Evolutionary conservation across 2,329 filamentous ascomycete species (phyloP).

Genomic region (Xenosphaeropsis pyriputrescens): DNA sequence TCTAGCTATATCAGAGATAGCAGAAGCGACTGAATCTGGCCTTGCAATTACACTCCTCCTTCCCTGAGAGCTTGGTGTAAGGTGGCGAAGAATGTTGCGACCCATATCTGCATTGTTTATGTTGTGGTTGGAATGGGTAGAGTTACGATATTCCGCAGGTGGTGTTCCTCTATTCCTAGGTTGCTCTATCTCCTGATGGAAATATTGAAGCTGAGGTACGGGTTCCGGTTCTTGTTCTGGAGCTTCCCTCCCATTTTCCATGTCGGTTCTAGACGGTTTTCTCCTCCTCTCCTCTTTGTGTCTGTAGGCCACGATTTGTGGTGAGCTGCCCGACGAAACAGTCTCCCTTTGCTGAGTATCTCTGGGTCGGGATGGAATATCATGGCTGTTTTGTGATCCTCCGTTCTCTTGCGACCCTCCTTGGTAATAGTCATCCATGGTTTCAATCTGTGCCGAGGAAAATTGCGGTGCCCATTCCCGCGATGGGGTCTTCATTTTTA

Average conservation of each 20-base stretch:
- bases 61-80: conserved; percentile 42
- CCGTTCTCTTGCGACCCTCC: conserved; percentile 2
- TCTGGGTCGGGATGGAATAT: no score
- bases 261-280: no score
- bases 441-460: conserved; percentile 36
- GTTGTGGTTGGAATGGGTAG: conserved; percentile 6
- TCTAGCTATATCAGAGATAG: conserved; percentile 52
- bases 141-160: background rate
- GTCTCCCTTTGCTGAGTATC: no score
- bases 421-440: conserved; percentile 1
- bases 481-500: conserved; percentile 35
- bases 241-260: no score
- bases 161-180: no score
- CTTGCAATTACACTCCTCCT: conserved; percentile 46
- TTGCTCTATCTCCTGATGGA: no score
- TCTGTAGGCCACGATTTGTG: no score
- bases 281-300: no score
- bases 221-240: conserved; percentile 31
- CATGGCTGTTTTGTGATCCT: background rate
- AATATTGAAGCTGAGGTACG: conserved; percentile 20
- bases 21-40: conserved; percentile 65
- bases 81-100: conserved; percentile 40
- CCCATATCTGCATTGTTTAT: conserved; percentile 26
- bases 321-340: no score
- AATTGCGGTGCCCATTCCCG: conserved; percentile 36